These are phyloP conservation scores for Dictyophora rubrovolvata DNA, from an alignment of 768 basidiomycete species.

Conservation along the genomic window DNA sequence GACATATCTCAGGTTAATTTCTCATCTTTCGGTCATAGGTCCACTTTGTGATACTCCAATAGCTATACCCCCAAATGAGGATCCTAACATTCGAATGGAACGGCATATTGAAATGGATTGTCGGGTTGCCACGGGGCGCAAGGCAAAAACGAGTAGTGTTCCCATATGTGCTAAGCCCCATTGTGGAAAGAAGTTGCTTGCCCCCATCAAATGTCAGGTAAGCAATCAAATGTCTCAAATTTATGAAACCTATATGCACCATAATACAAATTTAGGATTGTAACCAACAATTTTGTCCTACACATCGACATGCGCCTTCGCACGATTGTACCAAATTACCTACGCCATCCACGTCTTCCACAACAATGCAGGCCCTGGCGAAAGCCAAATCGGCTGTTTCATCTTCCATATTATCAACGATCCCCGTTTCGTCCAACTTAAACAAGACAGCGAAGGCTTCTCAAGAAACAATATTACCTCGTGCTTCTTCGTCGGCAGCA, in stretches of 20 bases:
- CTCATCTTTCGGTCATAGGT: conserved; percentile 28
- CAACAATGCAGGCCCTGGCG: not conserved
- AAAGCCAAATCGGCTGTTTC: conserved; percentile 11
- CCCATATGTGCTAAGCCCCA: conserved; percentile 48
- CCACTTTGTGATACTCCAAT: conserved; percentile 72
- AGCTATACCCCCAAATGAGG: conserved; percentile 63
- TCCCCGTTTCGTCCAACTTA: conserved; percentile 27
- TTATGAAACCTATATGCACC: not conserved
- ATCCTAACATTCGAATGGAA: conserved; percentile 78
- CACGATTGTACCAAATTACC: conserved; percentile 42
- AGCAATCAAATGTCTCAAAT: conserved; percentile 17
- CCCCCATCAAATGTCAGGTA: conserved; percentile 67
- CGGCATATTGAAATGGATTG: conserved; percentile 59
- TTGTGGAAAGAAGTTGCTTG: conserved; percentile 66
- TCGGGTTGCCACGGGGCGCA: conserved; percentile 55
- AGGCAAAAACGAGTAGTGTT: conserved; percentile 33
- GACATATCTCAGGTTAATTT: not conserved
- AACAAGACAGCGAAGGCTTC: conserved; percentile 30
- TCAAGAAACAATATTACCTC: conserved; percentile 10
- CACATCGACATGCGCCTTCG: conserved; percentile 70
- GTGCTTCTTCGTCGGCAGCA: conserved; percentile 22
- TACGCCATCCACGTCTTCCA: conserved; percentile 12
- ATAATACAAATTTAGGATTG: conserved; percentile 42
- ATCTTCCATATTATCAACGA: conserved; percentile 14
- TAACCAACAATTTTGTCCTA: conserved; percentile 59